Conservation (phyloP, 768 basidiomycete species). For the Bullera alba region DNA sequence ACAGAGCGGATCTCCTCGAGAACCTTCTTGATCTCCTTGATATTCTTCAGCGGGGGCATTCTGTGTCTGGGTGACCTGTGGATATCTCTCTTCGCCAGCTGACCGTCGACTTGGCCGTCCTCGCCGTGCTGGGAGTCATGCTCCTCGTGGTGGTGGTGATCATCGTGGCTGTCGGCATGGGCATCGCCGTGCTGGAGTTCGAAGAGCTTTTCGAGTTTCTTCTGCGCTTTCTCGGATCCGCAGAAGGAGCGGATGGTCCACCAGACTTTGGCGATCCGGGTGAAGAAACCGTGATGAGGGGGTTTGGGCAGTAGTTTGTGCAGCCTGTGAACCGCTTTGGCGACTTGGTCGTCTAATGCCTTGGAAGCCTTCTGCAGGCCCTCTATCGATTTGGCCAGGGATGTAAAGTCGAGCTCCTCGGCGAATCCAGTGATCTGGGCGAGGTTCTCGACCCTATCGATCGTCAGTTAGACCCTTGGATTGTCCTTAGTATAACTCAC, state of each 20-base stretch:
- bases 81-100: too few species aligned
- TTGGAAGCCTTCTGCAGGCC: constrained; percentile 38
- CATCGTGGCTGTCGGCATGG: background rate
- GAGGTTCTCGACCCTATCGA: constrained; percentile 53
- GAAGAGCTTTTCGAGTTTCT: background rate
- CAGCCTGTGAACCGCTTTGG: constrained; percentile 24
- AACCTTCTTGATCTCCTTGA: constrained; percentile 40
- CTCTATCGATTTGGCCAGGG: constrained; percentile 40
- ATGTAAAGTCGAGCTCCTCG: constrained; percentile 30
- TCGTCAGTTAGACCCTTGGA: background rate
- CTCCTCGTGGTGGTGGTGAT: background rate
- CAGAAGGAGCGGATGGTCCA: background rate
- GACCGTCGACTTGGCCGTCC: too few species aligned
- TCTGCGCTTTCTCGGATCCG: background rate
- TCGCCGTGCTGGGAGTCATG: too few species aligned
- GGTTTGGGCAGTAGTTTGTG: constrained; percentile 31
- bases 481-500: constrained; percentile 45
- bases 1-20: constrained; percentile 38
- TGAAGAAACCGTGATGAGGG: background rate
- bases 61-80: too few species aligned
- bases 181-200: background rate
- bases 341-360: constrained; percentile 39
- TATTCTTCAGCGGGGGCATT: constrained; percentile 10
- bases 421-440: constrained; percentile 26
- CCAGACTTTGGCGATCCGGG: background rate